Evolutionary conservation across 148 eudicot genomes (phyloP).

Genomic region (Arbutus unedo): DNA sequence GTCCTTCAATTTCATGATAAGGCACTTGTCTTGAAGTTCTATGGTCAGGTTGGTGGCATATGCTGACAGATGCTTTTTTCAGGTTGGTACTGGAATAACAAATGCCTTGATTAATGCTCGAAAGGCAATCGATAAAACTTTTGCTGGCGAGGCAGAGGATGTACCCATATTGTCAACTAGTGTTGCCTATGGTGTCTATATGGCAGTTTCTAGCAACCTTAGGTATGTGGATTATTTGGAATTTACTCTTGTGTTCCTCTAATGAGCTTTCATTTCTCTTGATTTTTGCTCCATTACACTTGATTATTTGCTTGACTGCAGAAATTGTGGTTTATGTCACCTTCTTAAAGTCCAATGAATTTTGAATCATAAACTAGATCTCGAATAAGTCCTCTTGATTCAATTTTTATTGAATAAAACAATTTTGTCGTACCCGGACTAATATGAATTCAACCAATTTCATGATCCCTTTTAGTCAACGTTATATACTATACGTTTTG

Average conservation of each 20-base stretch:
- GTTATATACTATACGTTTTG: not conserved
- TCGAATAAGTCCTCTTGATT: no score
- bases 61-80: constrained; percentile 17
- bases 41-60: not conserved
- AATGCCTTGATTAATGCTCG: constrained; percentile 60
- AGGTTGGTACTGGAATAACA: constrained; percentile 86
- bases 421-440: no score
- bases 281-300: not conserved
- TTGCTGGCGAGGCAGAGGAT: constrained; percentile 80
- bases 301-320: not conserved
- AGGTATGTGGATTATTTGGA: constrained; percentile 40
- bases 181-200: constrained; percentile 75
- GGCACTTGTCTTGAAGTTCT: not conserved
- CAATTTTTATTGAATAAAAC: no score
- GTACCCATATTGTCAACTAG: constrained; percentile 73
- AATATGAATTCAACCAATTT: no score
- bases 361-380: no score
- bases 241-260: not conserved
- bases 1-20: not conserved
- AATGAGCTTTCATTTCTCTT: not conserved
- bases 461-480: no score
- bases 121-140: constrained; percentile 70
- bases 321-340: not conserved
- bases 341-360: not conserved
- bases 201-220: constrained; percentile 84